Percentiles rank a stretch among this genome's conserved stretches.
Conservation (phyloP, 495 filamentous ascomycete species). For the Aspergillus nidulans region DNA sequence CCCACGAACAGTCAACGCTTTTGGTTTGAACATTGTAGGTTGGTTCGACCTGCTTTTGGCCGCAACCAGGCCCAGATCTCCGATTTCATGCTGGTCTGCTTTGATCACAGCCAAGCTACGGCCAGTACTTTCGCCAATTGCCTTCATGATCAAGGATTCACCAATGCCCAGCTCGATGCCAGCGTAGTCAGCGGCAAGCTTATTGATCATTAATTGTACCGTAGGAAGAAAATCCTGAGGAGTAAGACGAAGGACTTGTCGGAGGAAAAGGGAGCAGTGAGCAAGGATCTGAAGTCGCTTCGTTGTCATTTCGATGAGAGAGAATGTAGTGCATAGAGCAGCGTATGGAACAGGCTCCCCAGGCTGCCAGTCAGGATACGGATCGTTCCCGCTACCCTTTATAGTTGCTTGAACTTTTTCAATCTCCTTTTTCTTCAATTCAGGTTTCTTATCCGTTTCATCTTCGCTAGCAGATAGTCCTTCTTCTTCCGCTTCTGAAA, state of each 20-base stretch:
- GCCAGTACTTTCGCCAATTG: conserved; percentile 90
- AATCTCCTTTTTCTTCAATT: conserved; percentile 68
- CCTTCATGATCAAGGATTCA: conserved; percentile 97
- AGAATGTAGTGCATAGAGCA: conserved; percentile 91
- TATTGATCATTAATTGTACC: conserved; percentile 94
- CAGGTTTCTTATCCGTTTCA: conserved; percentile 72
- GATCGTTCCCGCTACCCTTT: conserved; percentile 61
- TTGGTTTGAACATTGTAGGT: conserved; percentile 96
- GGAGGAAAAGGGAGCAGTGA: conserved; percentile 84
- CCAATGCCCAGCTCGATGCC: conserved; percentile 96
- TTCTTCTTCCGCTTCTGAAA: conserved; percentile 48
- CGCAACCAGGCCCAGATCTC: conserved; percentile 89
- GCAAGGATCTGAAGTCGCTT: conserved; percentile 83
- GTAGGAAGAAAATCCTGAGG: conserved; percentile 83
- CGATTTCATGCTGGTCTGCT: conserved; percentile 90
- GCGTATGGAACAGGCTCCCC: conserved; percentile 91
- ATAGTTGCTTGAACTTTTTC: conserved; percentile 81
- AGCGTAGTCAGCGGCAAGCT: conserved; percentile 92
- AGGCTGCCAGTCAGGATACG: conserved; percentile 89
- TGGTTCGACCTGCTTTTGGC: conserved; percentile 92
- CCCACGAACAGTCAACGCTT: conserved; percentile 77
- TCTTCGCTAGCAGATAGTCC: conserved; percentile 48
- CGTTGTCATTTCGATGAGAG: conserved; percentile 85
- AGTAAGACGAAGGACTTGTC: conserved; percentile 87
- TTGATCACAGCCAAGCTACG: conserved; percentile 84